Conservation (phyloP, 176 grass and related monocot species). For the Musa troglodytarum region DNA sequence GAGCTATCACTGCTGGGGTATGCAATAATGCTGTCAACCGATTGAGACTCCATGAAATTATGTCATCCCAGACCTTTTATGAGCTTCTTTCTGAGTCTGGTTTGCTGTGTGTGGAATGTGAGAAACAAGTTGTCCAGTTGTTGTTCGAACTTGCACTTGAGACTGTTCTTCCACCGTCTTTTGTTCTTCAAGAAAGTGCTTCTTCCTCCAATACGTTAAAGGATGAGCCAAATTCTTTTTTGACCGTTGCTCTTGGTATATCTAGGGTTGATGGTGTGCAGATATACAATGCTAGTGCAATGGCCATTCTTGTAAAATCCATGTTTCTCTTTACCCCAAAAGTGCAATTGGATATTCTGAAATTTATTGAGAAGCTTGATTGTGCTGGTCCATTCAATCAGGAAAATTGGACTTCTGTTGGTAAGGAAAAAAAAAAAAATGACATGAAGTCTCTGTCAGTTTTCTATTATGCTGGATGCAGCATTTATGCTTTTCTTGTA, state of each 20-base stretch:
- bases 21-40: conserved; percentile 87
- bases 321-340: conserved; percentile 87
- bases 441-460: not conserved
- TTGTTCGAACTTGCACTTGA: conserved; percentile 98
- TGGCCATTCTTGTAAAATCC: conserved; percentile 63
- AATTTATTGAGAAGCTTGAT: conserved; percentile 84
- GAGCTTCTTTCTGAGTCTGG: conserved; percentile 91
- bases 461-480: not conserved
- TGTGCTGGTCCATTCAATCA: conserved; percentile 80
- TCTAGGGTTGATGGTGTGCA: conserved; percentile 70
- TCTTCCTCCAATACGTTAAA: conserved; percentile 37
- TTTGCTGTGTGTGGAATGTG: conserved; percentile 81
- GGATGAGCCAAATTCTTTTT: conserved; percentile 51
- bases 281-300: conserved; percentile 85
- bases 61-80: conserved; percentile 85
- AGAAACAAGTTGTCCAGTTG: conserved; percentile 88
- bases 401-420: conserved; percentile 95
- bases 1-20: conserved; percentile 82
- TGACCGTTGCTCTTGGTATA: conserved; percentile 57
- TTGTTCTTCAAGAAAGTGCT: conserved; percentile 49
- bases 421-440: conserved; percentile 36
- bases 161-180: conserved; percentile 71
- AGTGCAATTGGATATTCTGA: conserved; percentile 82
- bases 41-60: conserved; percentile 71
- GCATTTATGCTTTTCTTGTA: conserved; percentile 24